Base-by-base conservation (phyloP, 129 eudicot genomes). In the Artemisia argyi region DNA sequence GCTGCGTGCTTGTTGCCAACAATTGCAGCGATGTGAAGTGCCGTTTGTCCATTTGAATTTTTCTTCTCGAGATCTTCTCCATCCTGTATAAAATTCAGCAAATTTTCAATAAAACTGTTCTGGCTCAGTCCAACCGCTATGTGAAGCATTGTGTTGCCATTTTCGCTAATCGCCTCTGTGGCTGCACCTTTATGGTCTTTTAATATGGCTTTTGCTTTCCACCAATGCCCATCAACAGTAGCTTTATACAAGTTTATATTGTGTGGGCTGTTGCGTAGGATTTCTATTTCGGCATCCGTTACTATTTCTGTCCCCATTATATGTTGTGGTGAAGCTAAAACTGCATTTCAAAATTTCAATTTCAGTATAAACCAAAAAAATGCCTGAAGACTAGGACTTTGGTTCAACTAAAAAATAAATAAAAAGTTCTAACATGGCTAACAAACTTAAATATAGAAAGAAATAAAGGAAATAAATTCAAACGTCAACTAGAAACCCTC, bases 81-180 rank as follows among this genome's bases (percentile, higher is more conserved):
- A 3, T 59, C 76, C 0, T 59, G 7, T 14, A 59, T 8, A 16
- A 72, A 24, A 2, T 72, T 3, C 5, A 72, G 12, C 57, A 72
- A 26, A 4, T 44, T 47, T 46, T 61, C 17, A 5, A 72, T 30
- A 35, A 72, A 24, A 60, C 16, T 15, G 6, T 60, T 60, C 12
- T 72, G 49, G 12, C 68, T 59, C 65, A n/a, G 60, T 72, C 62
- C 58, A 24, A 72, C 76, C 4, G 48, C 68, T 22, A 72, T 4
- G 68, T 72, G 76, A 44, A 72, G 76, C 12, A 72, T n/a, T 0
- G 76, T 72, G 58, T 26, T 26, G 2, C 68, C 68, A 32, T 47
- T 60, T 18, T 39, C 69, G 18, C 3, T 32, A 4, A 69, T 69
- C 4, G 51, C 30, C 53, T 22, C 15, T 0, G 55, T 44, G 42